Evolutionary conservation across 371 early-diverging fungal species (phyloP).

Genomic region (Mortierella sp.): DNA sequence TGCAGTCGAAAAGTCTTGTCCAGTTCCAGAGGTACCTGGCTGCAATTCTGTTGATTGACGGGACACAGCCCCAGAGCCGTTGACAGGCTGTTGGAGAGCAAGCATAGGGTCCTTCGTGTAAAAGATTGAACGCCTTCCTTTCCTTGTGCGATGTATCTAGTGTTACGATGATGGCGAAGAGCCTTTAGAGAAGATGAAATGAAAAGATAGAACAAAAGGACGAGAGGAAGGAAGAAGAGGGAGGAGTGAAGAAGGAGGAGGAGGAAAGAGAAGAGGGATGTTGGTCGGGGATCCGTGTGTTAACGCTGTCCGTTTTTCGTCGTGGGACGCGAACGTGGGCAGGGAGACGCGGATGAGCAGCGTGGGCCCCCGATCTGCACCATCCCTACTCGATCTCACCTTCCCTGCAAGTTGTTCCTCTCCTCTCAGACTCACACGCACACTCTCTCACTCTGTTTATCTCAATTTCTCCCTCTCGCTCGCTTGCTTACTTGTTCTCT

Average conservation of each 20-base stretch:
- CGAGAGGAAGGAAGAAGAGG: background rate
- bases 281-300: too few species aligned
- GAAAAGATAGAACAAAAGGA: background rate
- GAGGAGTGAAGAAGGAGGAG: background rate
- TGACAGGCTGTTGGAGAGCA: conserved; percentile 45
- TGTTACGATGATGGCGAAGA: conserved; percentile 7
- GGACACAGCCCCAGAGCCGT: conserved; percentile 21
- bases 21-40: background rate
- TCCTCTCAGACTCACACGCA: too few species aligned
- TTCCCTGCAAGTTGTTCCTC: too few species aligned
- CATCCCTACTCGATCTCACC: too few species aligned
- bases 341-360: too few species aligned
- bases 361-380: too few species aligned
- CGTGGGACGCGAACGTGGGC: too few species aligned
- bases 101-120: conserved; percentile 15
- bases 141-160: background rate
- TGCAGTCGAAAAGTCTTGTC: conserved; percentile 12
- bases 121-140: background rate
- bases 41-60: conserved; percentile 19
- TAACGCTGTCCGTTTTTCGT: too few species aligned
- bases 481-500: too few species aligned
- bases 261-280: background rate
- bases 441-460: too few species aligned
- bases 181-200: conserved; percentile 2
- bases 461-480: too few species aligned